Evolutionary conservation across 78 protist genomes (phyloP), one percentile per base, ranked within the genome.

Genomic region (Blattamonas nauphoetae): DNA sequence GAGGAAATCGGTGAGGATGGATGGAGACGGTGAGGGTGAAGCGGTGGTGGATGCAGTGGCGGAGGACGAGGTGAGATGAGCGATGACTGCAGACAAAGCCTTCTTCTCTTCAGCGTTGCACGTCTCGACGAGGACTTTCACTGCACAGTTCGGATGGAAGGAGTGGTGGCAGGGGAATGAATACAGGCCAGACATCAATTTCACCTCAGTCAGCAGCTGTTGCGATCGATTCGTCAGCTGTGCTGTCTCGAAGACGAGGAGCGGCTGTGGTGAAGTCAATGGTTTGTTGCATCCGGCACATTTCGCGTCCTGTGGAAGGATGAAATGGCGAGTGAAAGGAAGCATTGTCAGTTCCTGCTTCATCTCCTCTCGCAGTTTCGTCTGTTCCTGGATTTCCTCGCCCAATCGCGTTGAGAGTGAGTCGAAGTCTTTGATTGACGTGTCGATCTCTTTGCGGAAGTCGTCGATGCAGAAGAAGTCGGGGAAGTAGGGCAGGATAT

Each of bases 391-490:
- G 6, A 80, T 44, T 36, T 80, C 45, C 6, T 6, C 84, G 44
- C 6, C 21, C 84, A 80, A 80, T 29, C 11, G 44, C 11, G 6
- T 80, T 29, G 45, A 11, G 33, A 29, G 33, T 80, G 6, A 29
- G 44, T 36, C 45, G 6, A 11, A 84, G 29, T 84, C 78, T 6
- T 43, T 84, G 78, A 84, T 41, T 5, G 86, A 55, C 38, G 32
- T n/a, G 29, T 44, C 55, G 21, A 84, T 84, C 34, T 84, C 86
- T 6, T 84, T 6, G n/a, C 86, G 42, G 78, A 84, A 84, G 78
- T 84, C 86, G 86, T 84, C 86, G 86, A 84, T 84, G 86, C 86
- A 84, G 86, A 55, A 6, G 45, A 84, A 84, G 34, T 84, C 78
- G 41, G 86, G 86, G 86, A 84, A 84, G 34, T 55, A 84, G n/a